phyloP scores from a whole-genome alignment of 2,329 filamentous ascomycete species.

The Nothopassalora personata region DNA sequence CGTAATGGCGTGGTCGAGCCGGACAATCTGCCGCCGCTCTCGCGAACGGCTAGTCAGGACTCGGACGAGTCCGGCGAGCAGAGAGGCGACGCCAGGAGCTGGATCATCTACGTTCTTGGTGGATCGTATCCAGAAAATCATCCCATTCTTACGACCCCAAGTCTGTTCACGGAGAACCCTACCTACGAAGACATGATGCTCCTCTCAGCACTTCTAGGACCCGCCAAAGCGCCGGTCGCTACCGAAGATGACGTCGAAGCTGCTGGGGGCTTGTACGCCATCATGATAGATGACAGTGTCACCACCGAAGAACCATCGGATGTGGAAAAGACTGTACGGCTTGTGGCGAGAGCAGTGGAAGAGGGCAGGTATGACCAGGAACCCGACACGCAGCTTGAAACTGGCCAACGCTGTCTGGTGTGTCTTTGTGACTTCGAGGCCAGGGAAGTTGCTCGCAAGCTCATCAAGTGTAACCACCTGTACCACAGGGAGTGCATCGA shows the following conservation, averaged over 20 bases:
- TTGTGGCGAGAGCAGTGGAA: slow-evolving; percentile 32
- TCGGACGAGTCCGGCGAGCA: slow-evolving; percentile 29
- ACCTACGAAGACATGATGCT: slow-evolving; percentile 70
- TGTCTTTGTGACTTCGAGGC: slow-evolving; percentile 62
- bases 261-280: slow-evolving; percentile 56
- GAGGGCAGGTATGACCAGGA: slow-evolving; percentile 18
- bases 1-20: slow-evolving; percentile 59
- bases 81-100: slow-evolving; percentile 54
- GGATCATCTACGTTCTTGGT: slow-evolving; percentile 67
- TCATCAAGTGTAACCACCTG: slow-evolving; percentile 60
- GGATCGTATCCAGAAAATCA: slow-evolving; percentile 66
- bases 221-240: slow-evolving; percentile 64
- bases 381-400: slow-evolving; percentile 29
- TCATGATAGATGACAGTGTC: slow-evolving; percentile 33
- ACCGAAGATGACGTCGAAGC: slow-evolving; percentile 58
- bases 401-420: slow-evolving; percentile 56
- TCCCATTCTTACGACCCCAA: slow-evolving; percentile 63
- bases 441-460: slow-evolving; percentile 55
- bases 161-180: slow-evolving; percentile 64
- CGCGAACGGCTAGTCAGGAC: slow-evolving; percentile 24
- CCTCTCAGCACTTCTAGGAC: slow-evolving; percentile 60
- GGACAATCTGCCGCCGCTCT: slow-evolving; percentile 49
- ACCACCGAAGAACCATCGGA: slow-evolving; percentile 20
- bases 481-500: slow-evolving; percentile 67
- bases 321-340: slow-evolving; percentile 22